These are phyloP conservation scores for Chaetomiaceae sp. DNA, from an alignment of 2,329 filamentous ascomycete species.

Conservation along the genomic window DNA sequence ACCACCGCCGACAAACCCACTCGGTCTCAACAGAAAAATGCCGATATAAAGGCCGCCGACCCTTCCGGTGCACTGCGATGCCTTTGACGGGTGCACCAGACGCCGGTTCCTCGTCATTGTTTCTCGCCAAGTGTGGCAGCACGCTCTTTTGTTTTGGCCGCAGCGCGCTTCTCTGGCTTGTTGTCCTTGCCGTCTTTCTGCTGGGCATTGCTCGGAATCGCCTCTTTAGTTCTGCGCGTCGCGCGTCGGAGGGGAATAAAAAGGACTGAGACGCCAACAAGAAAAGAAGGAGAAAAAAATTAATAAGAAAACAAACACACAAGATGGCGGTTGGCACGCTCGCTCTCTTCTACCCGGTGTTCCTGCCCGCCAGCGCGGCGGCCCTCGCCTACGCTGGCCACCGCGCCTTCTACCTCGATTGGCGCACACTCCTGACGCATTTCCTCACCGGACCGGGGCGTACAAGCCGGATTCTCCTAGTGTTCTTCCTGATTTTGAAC, in stretches of 20 bases:
- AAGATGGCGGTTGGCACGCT: conserved; percentile 32
- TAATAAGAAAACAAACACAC: background rate
- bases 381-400: conserved; percentile 43
- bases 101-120: conserved; percentile 12
- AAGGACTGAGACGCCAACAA: too few species aligned
- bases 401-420: conserved; percentile 41
- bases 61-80: conserved; percentile 17
- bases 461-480: conserved; percentile 47
- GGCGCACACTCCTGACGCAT: conserved; percentile 34
- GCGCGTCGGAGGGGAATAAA: background rate
- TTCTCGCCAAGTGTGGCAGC: conserved; percentile 40
- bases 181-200: conserved; percentile 37
- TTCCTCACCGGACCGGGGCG: conserved; percentile 54
- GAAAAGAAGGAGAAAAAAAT: too few species aligned
- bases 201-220: conserved; percentile 34
- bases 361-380: conserved; percentile 41
- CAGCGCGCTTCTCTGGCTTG: conserved; percentile 39
- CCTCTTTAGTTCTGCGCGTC: conserved; percentile 17
- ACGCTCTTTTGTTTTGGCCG: conserved; percentile 40
- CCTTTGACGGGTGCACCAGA: conserved; percentile 8
- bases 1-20: background rate
- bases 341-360: conserved; percentile 36
- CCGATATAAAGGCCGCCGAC: conserved; percentile 6
- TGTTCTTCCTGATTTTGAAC: conserved; percentile 59
- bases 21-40: conserved; percentile 1